phyloP scores from a whole-genome alignment of 345 rosid species.

The Bretschneidera sinensis region DNA sequence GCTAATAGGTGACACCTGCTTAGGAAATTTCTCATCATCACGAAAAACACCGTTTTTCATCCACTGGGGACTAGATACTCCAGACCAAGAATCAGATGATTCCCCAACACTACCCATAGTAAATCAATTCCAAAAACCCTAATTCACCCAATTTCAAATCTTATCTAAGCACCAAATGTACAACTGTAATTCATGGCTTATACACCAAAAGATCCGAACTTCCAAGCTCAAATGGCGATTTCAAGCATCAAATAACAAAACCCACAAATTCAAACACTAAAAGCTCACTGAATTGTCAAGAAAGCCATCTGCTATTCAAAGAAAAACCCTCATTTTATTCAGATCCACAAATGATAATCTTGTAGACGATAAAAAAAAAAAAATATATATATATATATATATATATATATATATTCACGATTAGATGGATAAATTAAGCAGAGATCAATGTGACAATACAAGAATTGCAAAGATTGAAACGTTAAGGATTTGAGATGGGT shows the following conservation, averaged over 20 bases:
- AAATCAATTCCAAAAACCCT: slow-evolving; percentile 18
- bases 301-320: neutral
- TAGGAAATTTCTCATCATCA: slow-evolving; percentile 47
- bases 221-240: slow-evolving; percentile 9
- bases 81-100: slow-evolving; percentile 45
- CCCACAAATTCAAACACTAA: slow-evolving; percentile 16
- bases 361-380: slow-evolving; percentile 2
- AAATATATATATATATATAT: too few species aligned
- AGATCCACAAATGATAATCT: slow-evolving; percentile 31
- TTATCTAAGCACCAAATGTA: slow-evolving; percentile 3
- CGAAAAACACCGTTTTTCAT: slow-evolving; percentile 18
- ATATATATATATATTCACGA: neutral
- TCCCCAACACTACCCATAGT: slow-evolving; percentile 49
- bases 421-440: slow-evolving; percentile 1
- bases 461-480: slow-evolving; percentile 16
- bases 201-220: slow-evolving; percentile 14
- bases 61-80: slow-evolving; percentile 25
- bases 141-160: slow-evolving; percentile 6
- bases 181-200: slow-evolving; percentile 9
- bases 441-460: slow-evolving; percentile 8
- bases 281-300: slow-evolving; percentile 3
- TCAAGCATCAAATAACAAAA: slow-evolving; percentile 18
- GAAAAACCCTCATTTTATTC: slow-evolving; percentile 15
- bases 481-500: slow-evolving; percentile 14
- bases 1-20: slow-evolving; percentile 55